phyloP scores from a whole-genome alignment of 1,284 basidiomycete species.

The Meira nashicola region DNA sequence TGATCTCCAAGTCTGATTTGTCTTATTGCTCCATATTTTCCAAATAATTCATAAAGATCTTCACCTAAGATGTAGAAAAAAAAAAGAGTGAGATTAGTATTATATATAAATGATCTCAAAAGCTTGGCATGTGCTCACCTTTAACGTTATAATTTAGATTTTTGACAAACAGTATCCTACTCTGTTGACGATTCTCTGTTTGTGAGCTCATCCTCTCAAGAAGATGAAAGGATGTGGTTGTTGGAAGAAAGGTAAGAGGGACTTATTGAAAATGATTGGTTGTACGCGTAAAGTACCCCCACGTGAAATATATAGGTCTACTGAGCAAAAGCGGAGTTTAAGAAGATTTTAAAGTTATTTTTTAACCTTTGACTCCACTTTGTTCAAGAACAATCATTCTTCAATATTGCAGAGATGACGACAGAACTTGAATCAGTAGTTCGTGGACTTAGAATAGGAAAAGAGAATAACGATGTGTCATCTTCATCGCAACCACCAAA shows the following conservation, averaged over 20 bases:
- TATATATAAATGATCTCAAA: not conserved
- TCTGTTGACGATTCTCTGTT: conserved; percentile 26
- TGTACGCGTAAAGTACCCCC: too few species aligned
- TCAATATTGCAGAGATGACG: too few species aligned
- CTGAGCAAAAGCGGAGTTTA: too few species aligned
- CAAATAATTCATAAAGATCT: conserved; percentile 94
- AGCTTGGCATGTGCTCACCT: not conserved
- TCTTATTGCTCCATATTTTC: conserved; percentile 91
- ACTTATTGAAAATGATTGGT: too few species aligned
- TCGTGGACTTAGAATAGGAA: too few species aligned
- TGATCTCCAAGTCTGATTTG: conserved; percentile 85
- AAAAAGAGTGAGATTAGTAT: not conserved
- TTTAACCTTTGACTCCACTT: too few species aligned
- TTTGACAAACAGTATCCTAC: conserved; percentile 53
- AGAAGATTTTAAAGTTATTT: too few species aligned
- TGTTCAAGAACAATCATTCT: too few species aligned
- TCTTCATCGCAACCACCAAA: not conserved
- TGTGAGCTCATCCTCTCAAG: conserved; percentile 7
- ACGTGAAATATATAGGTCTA: too few species aligned
- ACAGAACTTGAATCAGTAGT: too few species aligned
- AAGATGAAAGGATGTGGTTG: not conserved
- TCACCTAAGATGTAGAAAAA: conserved; percentile 59
- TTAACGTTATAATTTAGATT: conserved; percentile 90
- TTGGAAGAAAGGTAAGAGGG: too few species aligned
- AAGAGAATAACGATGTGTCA: too few species aligned